These are phyloP conservation scores for Bauhinia variegata DNA, from an alignment of 306 rosid species.

Conservation along the genomic window DNA sequence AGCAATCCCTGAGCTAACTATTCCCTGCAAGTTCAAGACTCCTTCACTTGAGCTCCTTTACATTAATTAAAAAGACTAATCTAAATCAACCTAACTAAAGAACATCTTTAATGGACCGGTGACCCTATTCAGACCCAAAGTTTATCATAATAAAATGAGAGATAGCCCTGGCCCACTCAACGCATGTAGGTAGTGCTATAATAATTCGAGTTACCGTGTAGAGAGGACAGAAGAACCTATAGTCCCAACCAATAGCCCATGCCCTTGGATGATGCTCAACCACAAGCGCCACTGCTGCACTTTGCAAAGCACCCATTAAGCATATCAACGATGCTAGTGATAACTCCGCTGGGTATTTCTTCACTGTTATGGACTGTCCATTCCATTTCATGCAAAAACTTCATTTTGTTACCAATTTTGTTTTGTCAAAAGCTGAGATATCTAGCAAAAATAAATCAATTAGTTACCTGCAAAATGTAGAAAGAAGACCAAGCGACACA, in stretches of 20 bases:
- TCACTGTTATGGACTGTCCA: conserved; percentile 59
- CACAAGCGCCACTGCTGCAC: conserved; percentile 49
- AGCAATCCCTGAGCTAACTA: conserved; percentile 49
- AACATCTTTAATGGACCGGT: too few species aligned
- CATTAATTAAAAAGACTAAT: too few species aligned
- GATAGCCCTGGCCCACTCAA: too few species aligned
- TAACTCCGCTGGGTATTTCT: conserved; percentile 65
- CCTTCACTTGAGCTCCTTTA: too few species aligned
- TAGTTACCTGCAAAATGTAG: conserved; percentile 56
- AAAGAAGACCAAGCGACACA: conserved; percentile 67
- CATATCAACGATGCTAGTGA: conserved; percentile 61
- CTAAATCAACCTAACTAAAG: too few species aligned
- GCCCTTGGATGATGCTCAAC: conserved; percentile 47
- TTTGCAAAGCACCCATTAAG: conserved; percentile 53
- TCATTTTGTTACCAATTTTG: too few species aligned
- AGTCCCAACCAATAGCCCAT: conserved; percentile 59
- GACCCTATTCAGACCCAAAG: too few species aligned
- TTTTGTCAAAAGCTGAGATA: too few species aligned
- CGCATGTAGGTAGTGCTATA: too few species aligned
- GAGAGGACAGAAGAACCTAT: conserved; percentile 61
- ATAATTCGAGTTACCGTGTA: conserved; percentile 46
- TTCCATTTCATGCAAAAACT: too few species aligned
- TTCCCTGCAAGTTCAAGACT: conserved; percentile 30
- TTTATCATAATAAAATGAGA: background rate
- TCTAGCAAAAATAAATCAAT: too few species aligned